A percentile compares a stretch with the other conserved stretches of the same genome.
These are phyloP conservation scores for Caryopteris hybrid DNA, from an alignment of 305 asterid genomes.

Conservation along the genomic window DNA sequence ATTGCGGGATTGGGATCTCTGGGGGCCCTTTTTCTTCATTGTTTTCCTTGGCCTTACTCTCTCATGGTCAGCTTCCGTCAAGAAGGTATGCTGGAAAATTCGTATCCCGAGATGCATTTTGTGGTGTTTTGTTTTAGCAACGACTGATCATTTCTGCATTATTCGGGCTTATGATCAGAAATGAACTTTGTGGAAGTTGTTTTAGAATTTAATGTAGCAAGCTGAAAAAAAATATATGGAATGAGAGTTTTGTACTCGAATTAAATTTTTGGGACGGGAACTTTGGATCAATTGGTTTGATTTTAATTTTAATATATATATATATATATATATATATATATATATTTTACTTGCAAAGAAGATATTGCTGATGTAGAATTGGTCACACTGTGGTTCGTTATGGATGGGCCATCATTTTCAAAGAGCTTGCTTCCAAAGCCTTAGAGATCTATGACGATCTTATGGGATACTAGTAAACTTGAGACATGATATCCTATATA, in stretches of 20 bases:
- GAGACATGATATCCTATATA: neutral
- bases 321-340: too few species aligned
- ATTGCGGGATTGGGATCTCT: conserved; percentile 95
- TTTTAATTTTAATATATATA: too few species aligned
- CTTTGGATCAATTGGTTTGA: neutral
- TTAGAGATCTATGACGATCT: neutral
- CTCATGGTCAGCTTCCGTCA: conserved; percentile 95
- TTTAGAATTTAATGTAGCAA: neutral
- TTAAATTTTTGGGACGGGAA: neutral
- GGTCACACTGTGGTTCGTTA: neutral
- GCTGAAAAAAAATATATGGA: neutral
- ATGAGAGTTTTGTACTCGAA: neutral
- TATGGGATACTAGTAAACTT: neutral
- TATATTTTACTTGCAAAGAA: neutral
- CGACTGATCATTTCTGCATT: neutral
- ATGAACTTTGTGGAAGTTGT: neutral
- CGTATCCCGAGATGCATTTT: neutral
- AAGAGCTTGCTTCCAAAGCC: neutral
- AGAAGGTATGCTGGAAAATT: conserved; percentile 47
- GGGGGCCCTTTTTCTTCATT: conserved; percentile 97
- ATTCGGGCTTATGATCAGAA: neutral
- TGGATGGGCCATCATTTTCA: neutral
- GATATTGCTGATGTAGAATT: neutral
- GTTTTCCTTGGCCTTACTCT: conserved; percentile 89
- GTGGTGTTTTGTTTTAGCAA: neutral